Evolutionary conservation across 805 yeast genomes (phyloP).

Genomic region (Suhomyces vadensis): DNA sequence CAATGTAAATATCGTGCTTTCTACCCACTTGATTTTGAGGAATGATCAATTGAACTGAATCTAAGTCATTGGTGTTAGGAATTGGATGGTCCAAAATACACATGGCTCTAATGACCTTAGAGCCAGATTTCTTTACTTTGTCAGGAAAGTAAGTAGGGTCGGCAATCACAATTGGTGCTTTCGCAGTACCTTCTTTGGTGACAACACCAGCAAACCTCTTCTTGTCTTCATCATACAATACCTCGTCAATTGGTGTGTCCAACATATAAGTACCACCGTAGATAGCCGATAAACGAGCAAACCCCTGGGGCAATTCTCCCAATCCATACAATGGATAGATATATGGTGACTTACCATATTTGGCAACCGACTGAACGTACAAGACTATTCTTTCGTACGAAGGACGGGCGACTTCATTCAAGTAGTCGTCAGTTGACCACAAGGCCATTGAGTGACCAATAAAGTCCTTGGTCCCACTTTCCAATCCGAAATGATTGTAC

Average conservation of each 20-base stretch:
- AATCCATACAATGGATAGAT: slow-evolving; percentile 94
- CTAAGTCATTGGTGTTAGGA: slow-evolving; percentile 76
- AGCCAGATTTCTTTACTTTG: slow-evolving; percentile 69
- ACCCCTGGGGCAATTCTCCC: slow-evolving; percentile 99
- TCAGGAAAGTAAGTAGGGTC: slow-evolving; percentile 98
- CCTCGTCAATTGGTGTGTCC: slow-evolving; percentile 92
- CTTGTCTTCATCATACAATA: slow-evolving; percentile 60
- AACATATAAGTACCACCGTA: slow-evolving; percentile 99
- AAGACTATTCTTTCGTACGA: slow-evolving; percentile 82
- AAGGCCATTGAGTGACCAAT: slow-evolving; percentile 99
- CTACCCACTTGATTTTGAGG: slow-evolving; percentile 95
- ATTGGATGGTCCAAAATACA: slow-evolving; percentile 90
- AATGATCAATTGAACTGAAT: slow-evolving; percentile 89
- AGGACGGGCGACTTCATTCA: slow-evolving; percentile 87
- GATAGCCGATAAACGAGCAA: slow-evolving; percentile 93
- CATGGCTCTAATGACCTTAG: slow-evolving; percentile 77
- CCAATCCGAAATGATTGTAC: slow-evolving; percentile 85
- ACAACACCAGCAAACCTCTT: slow-evolving; percentile 76
- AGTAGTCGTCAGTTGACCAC: slow-evolving; percentile 89
- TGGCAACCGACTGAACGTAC: slow-evolving; percentile 87
- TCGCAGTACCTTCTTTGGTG: slow-evolving; percentile 88
- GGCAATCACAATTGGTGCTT: slow-evolving; percentile 91
- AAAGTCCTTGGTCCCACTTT: slow-evolving; percentile 90
- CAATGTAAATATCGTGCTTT: slow-evolving; percentile 91
- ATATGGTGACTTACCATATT: slow-evolving; percentile 95